Evolutionary conservation across 2,329 filamentous ascomycete genomes (phyloP).

Genomic region (Monilinia aucupariae): DNA sequence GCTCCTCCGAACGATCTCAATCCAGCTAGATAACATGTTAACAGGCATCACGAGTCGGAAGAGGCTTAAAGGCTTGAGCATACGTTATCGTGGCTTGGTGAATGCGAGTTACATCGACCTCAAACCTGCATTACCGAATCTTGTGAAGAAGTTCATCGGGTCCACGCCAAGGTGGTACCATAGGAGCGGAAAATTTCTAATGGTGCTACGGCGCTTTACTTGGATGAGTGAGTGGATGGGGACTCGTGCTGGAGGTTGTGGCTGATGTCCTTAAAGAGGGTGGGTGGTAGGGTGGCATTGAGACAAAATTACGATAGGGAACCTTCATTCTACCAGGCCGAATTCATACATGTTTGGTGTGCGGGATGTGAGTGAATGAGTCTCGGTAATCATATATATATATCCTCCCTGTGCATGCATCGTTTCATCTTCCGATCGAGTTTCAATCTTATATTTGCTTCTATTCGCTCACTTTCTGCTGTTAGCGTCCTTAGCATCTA

Average conservation of each 20-base stretch:
- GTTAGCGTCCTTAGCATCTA: too few species aligned
- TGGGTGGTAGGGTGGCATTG: background rate
- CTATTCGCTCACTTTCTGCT: too few species aligned
- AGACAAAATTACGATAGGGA: background rate
- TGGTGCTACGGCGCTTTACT: background rate
- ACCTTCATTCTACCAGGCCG: background rate
- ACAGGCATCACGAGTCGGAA: background rate
- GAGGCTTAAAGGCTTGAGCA: background rate
- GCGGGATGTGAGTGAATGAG: background rate
- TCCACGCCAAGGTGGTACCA: background rate
- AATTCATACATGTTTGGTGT: background rate
- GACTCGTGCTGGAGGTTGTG: background rate
- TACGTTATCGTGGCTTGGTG: background rate
- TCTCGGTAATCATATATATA: background rate
- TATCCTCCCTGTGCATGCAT: background rate
- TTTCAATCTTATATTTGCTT: too few species aligned
- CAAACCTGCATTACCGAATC: background rate
- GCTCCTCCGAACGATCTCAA: background rate
- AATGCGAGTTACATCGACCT: background rate
- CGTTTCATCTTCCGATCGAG: background rate
- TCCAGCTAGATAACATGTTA: background rate
- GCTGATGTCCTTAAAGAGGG: background rate
- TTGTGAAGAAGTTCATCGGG: background rate
- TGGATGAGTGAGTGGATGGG: background rate
- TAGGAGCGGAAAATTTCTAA: background rate